phyloP scores from a whole-genome alignment of 1,284 basidiomycete species.

The Melampsora abietis-canadensis region DNA sequence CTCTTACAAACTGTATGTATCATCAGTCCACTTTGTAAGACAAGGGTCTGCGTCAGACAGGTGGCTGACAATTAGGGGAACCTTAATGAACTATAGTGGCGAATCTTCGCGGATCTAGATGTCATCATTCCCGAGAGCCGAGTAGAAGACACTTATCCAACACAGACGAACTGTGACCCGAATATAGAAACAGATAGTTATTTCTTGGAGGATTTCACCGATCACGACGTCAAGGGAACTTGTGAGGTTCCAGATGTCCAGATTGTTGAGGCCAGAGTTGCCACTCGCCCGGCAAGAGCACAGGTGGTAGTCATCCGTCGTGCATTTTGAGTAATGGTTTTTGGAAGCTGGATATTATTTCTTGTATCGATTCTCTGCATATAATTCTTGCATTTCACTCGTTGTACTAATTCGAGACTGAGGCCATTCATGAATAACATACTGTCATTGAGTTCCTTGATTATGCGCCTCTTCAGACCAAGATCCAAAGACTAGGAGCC shows the following conservation, averaged over 20 bases:
- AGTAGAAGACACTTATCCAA: background rate
- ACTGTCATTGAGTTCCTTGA: no score
- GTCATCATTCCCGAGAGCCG: background rate
- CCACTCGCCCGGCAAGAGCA: background rate
- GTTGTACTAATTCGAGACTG: no score
- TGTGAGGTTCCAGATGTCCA: background rate
- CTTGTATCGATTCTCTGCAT: no score
- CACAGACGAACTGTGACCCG: background rate
- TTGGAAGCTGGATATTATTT: no score
- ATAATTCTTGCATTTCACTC: no score
- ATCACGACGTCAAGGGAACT: background rate
- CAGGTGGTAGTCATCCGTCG: background rate
- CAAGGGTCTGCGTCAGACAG: no score
- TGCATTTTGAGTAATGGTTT: background rate
- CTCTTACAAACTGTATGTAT: background rate
- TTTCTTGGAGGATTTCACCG: background rate
- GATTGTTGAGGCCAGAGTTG: background rate
- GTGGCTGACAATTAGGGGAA: no score
- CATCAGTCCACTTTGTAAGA: no score
- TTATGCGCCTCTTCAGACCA: no score
- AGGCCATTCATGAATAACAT: no score
- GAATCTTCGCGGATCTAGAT: slow-evolving; percentile 1
- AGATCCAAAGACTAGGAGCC: no score
- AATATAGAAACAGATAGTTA: background rate
- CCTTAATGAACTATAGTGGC: background rate